Evolutionary conservation across 306 rosid species (phyloP).

Genomic region (Quercus alba): DNA sequence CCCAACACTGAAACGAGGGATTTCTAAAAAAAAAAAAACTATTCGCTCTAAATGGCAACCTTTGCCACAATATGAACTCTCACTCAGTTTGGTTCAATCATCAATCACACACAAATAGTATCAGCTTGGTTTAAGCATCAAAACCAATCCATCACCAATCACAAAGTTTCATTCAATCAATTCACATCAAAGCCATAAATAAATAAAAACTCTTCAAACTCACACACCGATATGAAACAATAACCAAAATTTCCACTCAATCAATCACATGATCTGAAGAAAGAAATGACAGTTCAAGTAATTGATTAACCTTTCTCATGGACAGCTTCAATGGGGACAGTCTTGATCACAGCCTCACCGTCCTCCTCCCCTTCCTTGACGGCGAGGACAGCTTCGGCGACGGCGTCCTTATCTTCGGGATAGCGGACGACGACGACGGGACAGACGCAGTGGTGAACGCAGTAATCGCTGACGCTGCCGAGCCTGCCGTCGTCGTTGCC

Average conservation of each 20-base stretch:
- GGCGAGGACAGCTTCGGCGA: constrained; percentile 31
- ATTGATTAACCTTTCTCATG: constrained; percentile 57
- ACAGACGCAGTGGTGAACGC: constrained; percentile 94
- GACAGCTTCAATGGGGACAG: constrained; percentile 19
- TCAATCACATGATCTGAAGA: too few relatives aligned
- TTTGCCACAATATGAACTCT: not conserved
- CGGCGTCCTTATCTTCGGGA: constrained; percentile 72
- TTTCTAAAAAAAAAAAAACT: not conserved
- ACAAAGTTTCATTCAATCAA: not conserved
- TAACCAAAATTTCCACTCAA: not conserved
- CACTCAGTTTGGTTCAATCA: not conserved
- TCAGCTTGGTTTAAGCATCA: too few relatives aligned
- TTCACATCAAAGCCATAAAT: not conserved
- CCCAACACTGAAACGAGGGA: not conserved
- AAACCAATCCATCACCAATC: not conserved
- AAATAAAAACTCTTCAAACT: not conserved
- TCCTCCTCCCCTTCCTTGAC: constrained; percentile 37
- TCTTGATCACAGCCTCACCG: constrained; percentile 39
- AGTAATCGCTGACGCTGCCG: constrained; percentile 95
- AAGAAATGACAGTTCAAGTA: not conserved
- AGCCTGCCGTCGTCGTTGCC: constrained; percentile 89
- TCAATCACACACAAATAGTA: too few relatives aligned
- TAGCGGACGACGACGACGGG: constrained; percentile 93
- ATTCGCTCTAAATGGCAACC: not conserved
- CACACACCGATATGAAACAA: not conserved